These are phyloP conservation scores for Candida rishiriensis DNA, from an alignment of 805 yeast genomes.

Conservation along the genomic window DNA sequence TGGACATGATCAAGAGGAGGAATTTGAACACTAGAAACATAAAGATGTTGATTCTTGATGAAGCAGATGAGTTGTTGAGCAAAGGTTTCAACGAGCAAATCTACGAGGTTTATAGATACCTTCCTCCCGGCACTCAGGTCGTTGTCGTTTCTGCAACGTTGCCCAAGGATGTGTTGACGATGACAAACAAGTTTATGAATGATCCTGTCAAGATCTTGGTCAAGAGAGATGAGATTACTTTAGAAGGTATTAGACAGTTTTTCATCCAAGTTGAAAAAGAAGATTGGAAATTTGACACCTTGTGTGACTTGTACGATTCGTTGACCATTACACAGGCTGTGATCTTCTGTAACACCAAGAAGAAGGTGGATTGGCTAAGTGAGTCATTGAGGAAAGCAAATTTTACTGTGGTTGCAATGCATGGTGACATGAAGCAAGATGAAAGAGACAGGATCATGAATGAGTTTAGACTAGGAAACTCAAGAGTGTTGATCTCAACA, in stretches of 20 bases:
- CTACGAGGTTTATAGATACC: slow-evolving; percentile 83
- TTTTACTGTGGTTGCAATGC: slow-evolving; percentile 92
- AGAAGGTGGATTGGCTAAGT: slow-evolving; percentile 88
- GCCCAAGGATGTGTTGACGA: slow-evolving; percentile 87
- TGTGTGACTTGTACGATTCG: slow-evolving; percentile 93
- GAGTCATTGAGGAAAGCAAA: slow-evolving; percentile 68
- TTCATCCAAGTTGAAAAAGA: slow-evolving; percentile 88
- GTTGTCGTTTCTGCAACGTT: slow-evolving; percentile 93
- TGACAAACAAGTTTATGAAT: slow-evolving; percentile 89
- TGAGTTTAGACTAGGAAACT: slow-evolving; percentile 91
- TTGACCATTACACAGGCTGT: slow-evolving; percentile 96
- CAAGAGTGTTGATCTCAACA: slow-evolving; percentile 88
- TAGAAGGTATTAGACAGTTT: slow-evolving; percentile 94
- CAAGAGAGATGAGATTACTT: slow-evolving; percentile 90
- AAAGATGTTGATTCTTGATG: slow-evolving; percentile 94
- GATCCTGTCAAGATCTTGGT: slow-evolving; percentile 93
- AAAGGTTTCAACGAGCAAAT: slow-evolving; percentile 95
- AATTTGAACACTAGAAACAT: slow-evolving; percentile 75
- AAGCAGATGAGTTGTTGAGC: slow-evolving; percentile 95
- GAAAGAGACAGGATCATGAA: slow-evolving; percentile 94
- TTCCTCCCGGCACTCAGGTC: slow-evolving; percentile 89
- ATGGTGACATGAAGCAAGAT: slow-evolving; percentile 91
- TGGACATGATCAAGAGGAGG: slow-evolving; percentile 91
- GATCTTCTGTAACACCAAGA: slow-evolving; percentile 93
- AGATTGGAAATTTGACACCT: slow-evolving; percentile 90